Base-by-base conservation (phyloP, 108 stramenopile genomes). In the Pseudonitzschia multiseries region DNA sequence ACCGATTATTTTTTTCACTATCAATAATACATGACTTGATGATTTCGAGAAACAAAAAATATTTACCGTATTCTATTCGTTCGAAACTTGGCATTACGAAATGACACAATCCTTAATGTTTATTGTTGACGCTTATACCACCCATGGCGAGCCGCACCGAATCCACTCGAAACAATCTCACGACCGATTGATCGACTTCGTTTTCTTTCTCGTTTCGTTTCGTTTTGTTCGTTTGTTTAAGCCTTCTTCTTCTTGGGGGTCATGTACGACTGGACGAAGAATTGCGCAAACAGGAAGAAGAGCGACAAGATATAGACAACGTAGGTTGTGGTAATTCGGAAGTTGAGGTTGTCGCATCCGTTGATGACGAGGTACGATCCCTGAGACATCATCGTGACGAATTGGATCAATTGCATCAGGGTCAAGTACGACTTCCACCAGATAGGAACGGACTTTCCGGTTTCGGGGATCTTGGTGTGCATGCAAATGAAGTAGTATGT, bases 401-500 rank as follows among this genome's bases (percentile, higher is more conserved):
- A 99, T 84, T 99, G 99, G 60, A 96, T 72, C 87, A 99, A 77
- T 84, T 99, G 99, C 77, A 95, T 80, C 57, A 89, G 69, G 29
- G 99, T 99, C 68, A 99, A 79, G 71, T 82, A 89, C 8, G 89
- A 91, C 76, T 97, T 99, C 97, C 98, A 99, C 97, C 97, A 98
- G 79, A 99, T 97, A 73, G 94, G 94, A 41, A 96, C 82, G 14
- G 87, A 89, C 70, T 91, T 97, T 78, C 94, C 94, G 24, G 92
- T 93, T 70, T 88, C 74, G 1, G 81, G 75, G 67, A 84, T 88
- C 73, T 94, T 95, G 70, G 99, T 98, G 84, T 98, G 97, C 96
- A 98, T 95, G 85, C 95, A 95, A 61, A 97, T 96, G 77, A 98
- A 98, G 96, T 99, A 99, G 85, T 99, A 99, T 2, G 97, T 97